These are phyloP conservation scores for Silene latifolia DNA, from an alignment of 148 eudicot species.

Conservation along the genomic window DNA sequence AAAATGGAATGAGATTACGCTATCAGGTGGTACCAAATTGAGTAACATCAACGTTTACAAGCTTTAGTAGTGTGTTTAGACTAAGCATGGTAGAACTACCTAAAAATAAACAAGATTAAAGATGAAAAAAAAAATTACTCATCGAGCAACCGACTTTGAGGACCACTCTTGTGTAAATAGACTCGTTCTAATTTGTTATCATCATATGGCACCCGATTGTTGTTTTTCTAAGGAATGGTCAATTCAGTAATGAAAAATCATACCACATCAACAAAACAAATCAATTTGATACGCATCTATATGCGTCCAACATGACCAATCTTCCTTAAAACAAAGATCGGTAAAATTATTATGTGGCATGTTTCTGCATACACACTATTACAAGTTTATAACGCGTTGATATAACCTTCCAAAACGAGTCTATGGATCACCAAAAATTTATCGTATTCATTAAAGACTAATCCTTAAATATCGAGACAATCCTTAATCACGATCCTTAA, in stretches of 20 bases:
- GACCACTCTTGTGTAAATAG: neutral
- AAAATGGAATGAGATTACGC: neutral
- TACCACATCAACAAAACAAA: neutral
- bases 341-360: too few relatives aligned
- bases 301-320: too few relatives aligned
- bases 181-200: neutral
- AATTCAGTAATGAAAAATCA: neutral
- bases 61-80: too few relatives aligned
- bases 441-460: neutral
- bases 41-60: too few relatives aligned
- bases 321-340: too few relatives aligned
- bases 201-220: neutral
- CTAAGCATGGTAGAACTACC: too few relatives aligned
- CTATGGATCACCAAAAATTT: neutral
- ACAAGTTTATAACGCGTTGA: too few relatives aligned
- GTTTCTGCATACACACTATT: too few relatives aligned
- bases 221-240: neutral
- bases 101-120: neutral
- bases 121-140: neutral
- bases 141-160: neutral
- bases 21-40: neutral
- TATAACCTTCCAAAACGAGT: too few relatives aligned
- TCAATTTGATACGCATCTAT: too few relatives aligned
- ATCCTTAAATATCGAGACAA: neutral
- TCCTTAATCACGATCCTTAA: neutral